These are phyloP conservation scores for Daedalea quercina DNA, from an alignment of 768 basidiomycete species.

Conservation along the genomic window DNA sequence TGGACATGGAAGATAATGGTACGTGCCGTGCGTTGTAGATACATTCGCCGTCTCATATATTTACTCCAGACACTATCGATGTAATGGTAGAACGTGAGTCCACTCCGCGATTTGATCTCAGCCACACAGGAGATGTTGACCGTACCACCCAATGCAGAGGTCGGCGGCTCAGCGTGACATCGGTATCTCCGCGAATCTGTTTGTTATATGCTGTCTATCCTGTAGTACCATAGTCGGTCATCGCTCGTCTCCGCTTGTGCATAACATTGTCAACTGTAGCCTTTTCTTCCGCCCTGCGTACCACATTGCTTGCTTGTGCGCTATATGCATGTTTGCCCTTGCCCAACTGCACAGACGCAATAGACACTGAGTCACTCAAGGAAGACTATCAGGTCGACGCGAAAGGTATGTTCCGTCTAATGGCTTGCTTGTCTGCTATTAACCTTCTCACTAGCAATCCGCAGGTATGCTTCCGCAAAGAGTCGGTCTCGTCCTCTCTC, in stretches of 20 bases:
- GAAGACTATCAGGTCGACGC: too few relatives aligned
- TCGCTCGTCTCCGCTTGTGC: not conserved
- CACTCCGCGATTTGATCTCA: not conserved
- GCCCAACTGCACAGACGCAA: too few relatives aligned
- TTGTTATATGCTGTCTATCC: constrained; percentile 2
- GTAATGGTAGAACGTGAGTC: constrained; percentile 94
- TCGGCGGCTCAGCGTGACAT: constrained; percentile 21
- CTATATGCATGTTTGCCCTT: too few relatives aligned
- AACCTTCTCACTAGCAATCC: too few relatives aligned
- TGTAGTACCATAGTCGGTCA: not conserved
- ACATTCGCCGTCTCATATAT: not conserved
- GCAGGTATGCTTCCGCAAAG: too few relatives aligned
- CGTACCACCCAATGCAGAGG: constrained; percentile 18
- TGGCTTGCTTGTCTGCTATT: too few relatives aligned
- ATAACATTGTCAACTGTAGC: not conserved
- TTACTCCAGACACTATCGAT: constrained; percentile 75
- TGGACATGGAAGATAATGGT: constrained; percentile 92
- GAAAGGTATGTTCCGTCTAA: too few relatives aligned
- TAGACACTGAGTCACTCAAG: too few relatives aligned
- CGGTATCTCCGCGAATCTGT: not conserved
- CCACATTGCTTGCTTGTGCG: too few relatives aligned
- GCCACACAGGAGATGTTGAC: not conserved
- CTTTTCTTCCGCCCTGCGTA: not conserved
- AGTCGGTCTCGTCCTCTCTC: too few relatives aligned
- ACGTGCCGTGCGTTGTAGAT: constrained; percentile 14